Evolutionary conservation across 192 early-diverging fungal species (phyloP).

Genomic region (Backusella liffmaniae): DNA sequence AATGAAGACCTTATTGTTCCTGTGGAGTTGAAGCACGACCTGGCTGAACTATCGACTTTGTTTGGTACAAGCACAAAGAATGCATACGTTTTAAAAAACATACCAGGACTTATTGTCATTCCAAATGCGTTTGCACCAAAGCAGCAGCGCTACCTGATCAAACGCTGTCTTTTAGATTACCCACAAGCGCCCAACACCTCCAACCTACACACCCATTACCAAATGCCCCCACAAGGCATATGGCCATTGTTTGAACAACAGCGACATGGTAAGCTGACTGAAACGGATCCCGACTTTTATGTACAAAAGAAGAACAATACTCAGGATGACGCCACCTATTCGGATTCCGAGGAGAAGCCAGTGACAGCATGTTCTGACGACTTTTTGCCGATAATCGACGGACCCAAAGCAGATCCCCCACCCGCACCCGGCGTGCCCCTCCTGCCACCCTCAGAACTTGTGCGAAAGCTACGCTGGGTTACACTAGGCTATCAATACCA

Average conservation of each 20-base stretch:
- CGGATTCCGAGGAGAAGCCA: not conserved
- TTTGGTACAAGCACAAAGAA: slow-evolving; percentile 12
- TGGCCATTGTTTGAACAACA: slow-evolving; percentile 56
- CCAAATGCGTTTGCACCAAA: slow-evolving; percentile 71
- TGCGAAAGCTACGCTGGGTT: slow-evolving; percentile 68
- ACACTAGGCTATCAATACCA: slow-evolving; percentile 80
- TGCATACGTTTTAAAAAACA: slow-evolving; percentile 10
- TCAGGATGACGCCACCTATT: not conserved
- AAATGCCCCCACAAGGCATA: slow-evolving; percentile 57
- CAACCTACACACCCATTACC: slow-evolving; percentile 89
- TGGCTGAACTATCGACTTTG: slow-evolving; percentile 2
- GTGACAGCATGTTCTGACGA: slow-evolving; percentile 14
- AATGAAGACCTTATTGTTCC: not conserved
- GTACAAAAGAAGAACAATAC: slow-evolving; percentile 18
- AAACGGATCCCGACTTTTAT: slow-evolving; percentile 27
- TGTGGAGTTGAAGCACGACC: slow-evolving; percentile 13
- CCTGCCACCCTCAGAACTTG: slow-evolving; percentile 40
- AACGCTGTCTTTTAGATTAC: slow-evolving; percentile 75
- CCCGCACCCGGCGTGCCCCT: slow-evolving; percentile 2
- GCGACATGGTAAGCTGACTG: slow-evolving; percentile 15
- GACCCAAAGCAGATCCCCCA: not conserved
- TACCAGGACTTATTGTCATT: slow-evolving; percentile 69
- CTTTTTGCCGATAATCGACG: not conserved
- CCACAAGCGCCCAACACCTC: slow-evolving; percentile 76
- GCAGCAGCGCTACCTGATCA: slow-evolving; percentile 69